Base-by-base conservation (phyloP, 2,329 filamentous ascomycete species). In the Thielaviopsis ethacetica region DNA sequence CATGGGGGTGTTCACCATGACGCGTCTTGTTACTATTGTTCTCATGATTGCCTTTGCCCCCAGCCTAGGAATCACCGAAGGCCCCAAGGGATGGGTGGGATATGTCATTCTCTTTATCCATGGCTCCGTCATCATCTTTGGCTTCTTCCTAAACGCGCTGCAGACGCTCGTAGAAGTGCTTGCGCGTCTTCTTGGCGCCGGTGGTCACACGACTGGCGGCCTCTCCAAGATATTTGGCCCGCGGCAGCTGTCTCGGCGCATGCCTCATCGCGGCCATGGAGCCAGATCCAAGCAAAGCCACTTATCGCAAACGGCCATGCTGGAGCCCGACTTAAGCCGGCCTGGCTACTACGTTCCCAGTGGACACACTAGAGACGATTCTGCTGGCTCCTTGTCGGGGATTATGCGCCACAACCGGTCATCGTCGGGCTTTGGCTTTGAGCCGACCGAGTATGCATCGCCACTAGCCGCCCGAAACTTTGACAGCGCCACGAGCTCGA, bases 91-190 rank as follows among this genome's bases (percentile, higher is more conserved):
- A 4, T 98, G 93, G 93, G 87, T 97, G 64, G 93, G 91, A 44
- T 98, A 98, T 68, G 82, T 85, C 26, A 94, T 97, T 59, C 75
- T 98, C 54, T 71, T 94, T 27, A 80, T 96, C 41, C 93, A 98
- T 67, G 91, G 81, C 3, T 79, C 85, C 62, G 88, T 95, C 0
- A 73, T 98, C 22, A 77, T 95, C 2, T 88, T 97, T 65, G 91
- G 89, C 1, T 98, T 97, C 73, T 88, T 96, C 69, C 75, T 98
- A 58, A 95, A 95, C 68, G 86, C 93, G 1, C 69, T 95, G 6
- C 90, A 95, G 68, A 96, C 91, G 0, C 78, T 95, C 50, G 80
- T 96, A 49, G 93, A 98, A 70, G 89, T 98, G 9, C 75, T 84
- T 55, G 90, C 91, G 26, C 81, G 91, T 57, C 76, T 93, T 66